Evolutionary conservation across 768 basidiomycete genomes (phyloP), one percentile per base, ranked within the genome.

Genomic region (Amanita jacksonii): DNA sequence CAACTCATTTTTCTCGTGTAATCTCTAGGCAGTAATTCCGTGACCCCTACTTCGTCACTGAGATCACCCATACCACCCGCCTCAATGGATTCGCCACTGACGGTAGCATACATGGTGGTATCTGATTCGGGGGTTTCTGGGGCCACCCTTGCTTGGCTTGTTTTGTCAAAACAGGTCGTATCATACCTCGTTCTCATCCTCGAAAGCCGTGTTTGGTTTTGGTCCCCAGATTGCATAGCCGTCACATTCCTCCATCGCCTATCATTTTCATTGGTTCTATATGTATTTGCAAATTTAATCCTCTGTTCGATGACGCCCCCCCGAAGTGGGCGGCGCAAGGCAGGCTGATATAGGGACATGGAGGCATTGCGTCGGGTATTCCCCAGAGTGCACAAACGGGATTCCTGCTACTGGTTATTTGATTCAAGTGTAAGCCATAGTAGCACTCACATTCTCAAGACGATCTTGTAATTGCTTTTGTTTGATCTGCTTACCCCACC

Each of bases 401-500:
- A 48, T 44, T 57, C 58, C 60, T 62, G 32, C 13, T 37, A 31
- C 25, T 12, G n/a, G 9, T 13, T 19, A 32, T 16, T 30, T 7
- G 37, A 25, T n/a, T 37, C 4, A 20, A 28, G 5, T 31, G 3
- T 10, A n/a, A 16, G n/a, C 19, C 6, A 16, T 19, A 9, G 5
- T 13, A 23, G 18, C 40, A 52, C 54, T 50, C 49, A 61, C 59
- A 31, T 46, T 50, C 50, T 61, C 54, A 23, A 47, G 39, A 37
- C 51, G 44, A 53, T 63, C 48, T 50, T 60, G 60, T 16, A 52
- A 54, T 45, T 61, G 56, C 39, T 57, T 59, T 28, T 62, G 60
- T 51, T 68, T 66, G 38, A 72, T 65, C 22, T 53, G 55, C 49
- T 56, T 61, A 12, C 71, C 68, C 72, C 72, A 75, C 46, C 59